These are phyloP conservation scores for Mycena olivaceomarginata DNA, from an alignment of 768 basidiomycete species.

Conservation along the genomic window DNA sequence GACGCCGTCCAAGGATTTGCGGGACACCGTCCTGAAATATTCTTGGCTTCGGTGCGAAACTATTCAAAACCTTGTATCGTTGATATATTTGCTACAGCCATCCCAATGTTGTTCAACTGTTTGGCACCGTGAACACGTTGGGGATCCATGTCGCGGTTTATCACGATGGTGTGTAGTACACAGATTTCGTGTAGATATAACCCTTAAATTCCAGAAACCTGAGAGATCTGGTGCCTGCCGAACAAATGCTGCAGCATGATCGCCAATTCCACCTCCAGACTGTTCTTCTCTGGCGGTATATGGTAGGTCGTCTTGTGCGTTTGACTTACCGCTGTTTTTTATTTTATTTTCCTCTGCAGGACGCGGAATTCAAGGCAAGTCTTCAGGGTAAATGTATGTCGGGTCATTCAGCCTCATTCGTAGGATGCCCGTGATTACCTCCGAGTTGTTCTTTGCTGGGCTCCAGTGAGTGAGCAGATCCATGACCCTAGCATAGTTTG, in stretches of 20 bases:
- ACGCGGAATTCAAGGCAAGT: neutral
- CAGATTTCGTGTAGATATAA: neutral
- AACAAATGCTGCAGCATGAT: neutral
- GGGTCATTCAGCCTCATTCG: neutral
- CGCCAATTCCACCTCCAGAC: neutral
- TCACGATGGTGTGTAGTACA: slow-evolving; percentile 1
- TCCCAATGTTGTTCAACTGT: neutral
- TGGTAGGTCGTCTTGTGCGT: neutral
- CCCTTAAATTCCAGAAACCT: neutral
- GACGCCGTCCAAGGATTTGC: neutral
- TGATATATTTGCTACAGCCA: neutral
- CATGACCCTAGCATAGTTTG: neutral
- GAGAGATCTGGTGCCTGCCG: neutral
- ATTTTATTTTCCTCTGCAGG: neutral
- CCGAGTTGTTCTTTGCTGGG: neutral
- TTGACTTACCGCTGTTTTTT: neutral
- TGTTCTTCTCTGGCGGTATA: neutral
- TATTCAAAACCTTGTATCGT: neutral
- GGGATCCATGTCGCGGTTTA: neutral
- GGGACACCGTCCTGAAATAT: neutral
- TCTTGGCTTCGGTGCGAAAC: neutral
- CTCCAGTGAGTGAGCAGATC: neutral
- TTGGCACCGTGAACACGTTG: neutral
- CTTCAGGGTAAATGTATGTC: neutral
- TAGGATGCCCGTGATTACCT: neutral